Evolutionary conservation across 495 filamentous ascomycete genomes (phyloP).

Genomic region (Poronia punctata): DNA sequence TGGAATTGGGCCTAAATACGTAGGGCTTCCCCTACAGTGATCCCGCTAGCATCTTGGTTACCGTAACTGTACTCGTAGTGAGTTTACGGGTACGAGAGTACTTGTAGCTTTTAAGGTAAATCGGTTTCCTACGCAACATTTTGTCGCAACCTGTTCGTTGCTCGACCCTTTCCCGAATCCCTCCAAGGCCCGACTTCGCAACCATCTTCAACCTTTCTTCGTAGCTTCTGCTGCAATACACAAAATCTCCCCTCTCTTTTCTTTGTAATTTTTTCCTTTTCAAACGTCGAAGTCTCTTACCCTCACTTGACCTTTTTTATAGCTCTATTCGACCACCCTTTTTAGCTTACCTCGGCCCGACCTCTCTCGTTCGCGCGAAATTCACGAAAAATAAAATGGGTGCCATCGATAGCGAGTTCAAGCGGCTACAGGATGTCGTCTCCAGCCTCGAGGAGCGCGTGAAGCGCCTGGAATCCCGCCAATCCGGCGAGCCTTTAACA

Average conservation of each 20-base stretch:
- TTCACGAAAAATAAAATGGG: conserved; percentile 78
- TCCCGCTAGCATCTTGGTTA: no score
- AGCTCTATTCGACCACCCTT: conserved; percentile 4
- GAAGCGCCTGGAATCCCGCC: conserved; percentile 61
- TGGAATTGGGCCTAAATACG: no score
- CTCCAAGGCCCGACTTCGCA: conserved; percentile 8
- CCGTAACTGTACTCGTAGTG: conserved; percentile 3
- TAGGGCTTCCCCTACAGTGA: no score
- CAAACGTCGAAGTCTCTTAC: conserved; percentile 11
- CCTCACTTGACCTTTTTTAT: conserved; percentile 12
- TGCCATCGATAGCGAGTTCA: conserved; percentile 72
- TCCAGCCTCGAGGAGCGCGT: conserved; percentile 78
- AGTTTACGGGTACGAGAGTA: no score
- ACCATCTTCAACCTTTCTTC: conserved; percentile 3
- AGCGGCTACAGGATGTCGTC: conserved; percentile 70
- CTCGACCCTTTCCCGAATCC: neutral
- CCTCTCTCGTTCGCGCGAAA: conserved; percentile 22
- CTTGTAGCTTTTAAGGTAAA: neutral
- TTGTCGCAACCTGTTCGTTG: conserved; percentile 5
- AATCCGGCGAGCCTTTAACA: conserved; percentile 44
- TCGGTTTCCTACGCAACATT: conserved; percentile 6
- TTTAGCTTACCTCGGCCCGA: conserved; percentile 28
- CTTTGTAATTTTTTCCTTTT: conserved; percentile 9
- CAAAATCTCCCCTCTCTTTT: neutral
- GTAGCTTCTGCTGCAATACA: no score